Evolutionary conservation across 169 alveolate species (phyloP).

Genomic region (Babesia bovis): DNA sequence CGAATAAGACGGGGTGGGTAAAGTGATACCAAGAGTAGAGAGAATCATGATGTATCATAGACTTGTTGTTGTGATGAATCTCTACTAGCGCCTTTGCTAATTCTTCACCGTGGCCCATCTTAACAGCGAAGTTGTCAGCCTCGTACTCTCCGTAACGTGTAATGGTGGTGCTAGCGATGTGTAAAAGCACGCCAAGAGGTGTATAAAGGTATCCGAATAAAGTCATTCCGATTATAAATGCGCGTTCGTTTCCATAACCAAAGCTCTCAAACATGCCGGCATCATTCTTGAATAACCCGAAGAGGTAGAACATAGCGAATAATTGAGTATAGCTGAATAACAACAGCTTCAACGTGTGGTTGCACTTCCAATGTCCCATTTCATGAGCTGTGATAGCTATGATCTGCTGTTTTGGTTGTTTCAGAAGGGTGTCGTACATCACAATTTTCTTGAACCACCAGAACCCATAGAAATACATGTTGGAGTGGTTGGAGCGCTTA

Average conservation of each 20-base stretch:
- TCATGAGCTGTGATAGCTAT: slow-evolving; percentile 87
- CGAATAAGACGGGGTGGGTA: slow-evolving; percentile 85
- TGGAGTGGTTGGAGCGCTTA: slow-evolving; percentile 90
- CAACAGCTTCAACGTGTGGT: slow-evolving; percentile 32
- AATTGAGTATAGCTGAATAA: slow-evolving; percentile 45
- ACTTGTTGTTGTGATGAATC: slow-evolving; percentile 30
- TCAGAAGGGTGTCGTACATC: slow-evolving; percentile 89
- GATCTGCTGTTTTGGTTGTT: slow-evolving; percentile 85
- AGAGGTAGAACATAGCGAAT: slow-evolving; percentile 79
- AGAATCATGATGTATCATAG: slow-evolving; percentile 54
- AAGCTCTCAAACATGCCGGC: slow-evolving; percentile 77
- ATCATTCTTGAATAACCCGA: slow-evolving; percentile 74
- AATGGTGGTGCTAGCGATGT: slow-evolving; percentile 50
- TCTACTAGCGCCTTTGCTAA: slow-evolving; percentile 75
- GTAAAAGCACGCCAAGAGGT: slow-evolving; percentile 53
- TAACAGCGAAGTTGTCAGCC: slow-evolving; percentile 85
- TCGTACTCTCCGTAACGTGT: slow-evolving; percentile 79
- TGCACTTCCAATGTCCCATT: slow-evolving; percentile 81
- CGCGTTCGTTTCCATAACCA: slow-evolving; percentile 71
- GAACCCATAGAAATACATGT: slow-evolving; percentile 94
- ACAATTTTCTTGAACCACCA: slow-evolving; percentile 92
- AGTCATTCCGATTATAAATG: slow-evolving; percentile 34
- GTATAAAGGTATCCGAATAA: slow-evolving; percentile 22
- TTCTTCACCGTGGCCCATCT: slow-evolving; percentile 72
- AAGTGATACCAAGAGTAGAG: slow-evolving; percentile 85